These are phyloP conservation scores for Pholiota microspora DNA, from an alignment of 768 basidiomycete genomes.

Conservation along the genomic window DNA sequence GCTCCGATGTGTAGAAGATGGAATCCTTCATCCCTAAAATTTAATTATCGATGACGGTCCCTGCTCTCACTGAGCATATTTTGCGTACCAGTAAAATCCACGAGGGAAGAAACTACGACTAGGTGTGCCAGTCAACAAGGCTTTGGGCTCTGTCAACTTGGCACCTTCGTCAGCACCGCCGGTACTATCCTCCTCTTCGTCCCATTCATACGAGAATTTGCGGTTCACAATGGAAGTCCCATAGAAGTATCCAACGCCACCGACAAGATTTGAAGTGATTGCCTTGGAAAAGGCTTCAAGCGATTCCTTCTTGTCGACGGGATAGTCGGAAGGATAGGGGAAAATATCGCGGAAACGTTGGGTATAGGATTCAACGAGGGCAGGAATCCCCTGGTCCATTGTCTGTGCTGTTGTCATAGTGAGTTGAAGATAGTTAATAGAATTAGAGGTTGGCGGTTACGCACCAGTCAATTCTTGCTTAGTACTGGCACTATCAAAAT, in stretches of 20 bases:
- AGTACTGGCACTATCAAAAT: slow-evolving; percentile 76
- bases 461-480: slow-evolving; percentile 64
- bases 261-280: slow-evolving; percentile 87
- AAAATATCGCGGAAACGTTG: slow-evolving; percentile 69
- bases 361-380: slow-evolving; percentile 58
- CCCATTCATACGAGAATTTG: slow-evolving; percentile 89
- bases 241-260: slow-evolving; percentile 94
- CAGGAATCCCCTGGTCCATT: slow-evolving; percentile 69
- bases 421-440: not conserved
- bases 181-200: slow-evolving; percentile 54
- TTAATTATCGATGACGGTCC: slow-evolving; percentile 13
- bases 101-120: slow-evolving; percentile 96
- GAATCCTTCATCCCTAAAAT: slow-evolving; percentile 90
- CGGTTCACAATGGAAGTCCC: slow-evolving; percentile 86
- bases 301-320: slow-evolving; percentile 41
- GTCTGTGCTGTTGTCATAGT: slow-evolving; percentile 44
- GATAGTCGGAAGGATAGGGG: slow-evolving; percentile 60
- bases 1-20: slow-evolving; percentile 88
- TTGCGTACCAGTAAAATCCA: slow-evolving; percentile 90
- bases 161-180: slow-evolving; percentile 49
- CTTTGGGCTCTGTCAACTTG: slow-evolving; percentile 67
- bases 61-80: not conserved
- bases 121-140: slow-evolving; percentile 88
- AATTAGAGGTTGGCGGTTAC: slow-evolving; percentile 19
- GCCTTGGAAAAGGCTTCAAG: slow-evolving; percentile 79